A percentile compares a stretch with the other conserved stretches of the same genome.
Conservation (phyloP, 306 rosid genomes). For the Sesbania bispinosa region DNA sequence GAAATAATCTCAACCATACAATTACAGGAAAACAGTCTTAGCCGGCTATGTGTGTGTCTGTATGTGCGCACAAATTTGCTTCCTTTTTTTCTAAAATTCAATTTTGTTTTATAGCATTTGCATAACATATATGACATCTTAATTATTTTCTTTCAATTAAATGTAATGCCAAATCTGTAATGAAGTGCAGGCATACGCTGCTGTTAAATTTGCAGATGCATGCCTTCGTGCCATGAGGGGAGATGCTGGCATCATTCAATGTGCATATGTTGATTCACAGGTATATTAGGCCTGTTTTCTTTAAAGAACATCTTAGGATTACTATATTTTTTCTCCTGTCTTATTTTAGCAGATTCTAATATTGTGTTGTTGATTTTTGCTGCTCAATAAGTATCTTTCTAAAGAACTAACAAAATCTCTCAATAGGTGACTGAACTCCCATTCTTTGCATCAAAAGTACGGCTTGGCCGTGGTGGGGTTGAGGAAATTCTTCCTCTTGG, state of each 20-base stretch:
- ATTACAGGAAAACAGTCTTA: background rate
- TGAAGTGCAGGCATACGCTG: constrained; percentile 82
- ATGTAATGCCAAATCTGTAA: constrained; percentile 1
- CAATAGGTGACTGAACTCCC: constrained; percentile 86
- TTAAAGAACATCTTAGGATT: background rate
- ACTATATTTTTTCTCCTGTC: background rate
- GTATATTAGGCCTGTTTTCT: constrained; percentile 20
- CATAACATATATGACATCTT: constrained; percentile 6
- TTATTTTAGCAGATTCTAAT: background rate
- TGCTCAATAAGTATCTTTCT: background rate
- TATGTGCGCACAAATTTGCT: too few relatives aligned
- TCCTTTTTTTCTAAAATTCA: background rate
- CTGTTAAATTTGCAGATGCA: constrained; percentile 82
- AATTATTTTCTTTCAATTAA: constrained; percentile 3
- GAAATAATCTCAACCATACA: background rate
- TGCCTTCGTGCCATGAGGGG: constrained; percentile 82
- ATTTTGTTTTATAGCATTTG: background rate
- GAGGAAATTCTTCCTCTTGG: constrained; percentile 81
- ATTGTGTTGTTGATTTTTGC: constrained; percentile 1
- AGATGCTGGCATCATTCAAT: constrained; percentile 61
- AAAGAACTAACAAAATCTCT: constrained; percentile 1
- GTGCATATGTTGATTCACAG: constrained; percentile 76
- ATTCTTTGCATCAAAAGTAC: constrained; percentile 82
- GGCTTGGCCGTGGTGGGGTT: constrained; percentile 69
- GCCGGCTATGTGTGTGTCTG: too few relatives aligned